Conservation (phyloP, 1,284 basidiomycete genomes). For the Rhodotorula sp. region DNA sequence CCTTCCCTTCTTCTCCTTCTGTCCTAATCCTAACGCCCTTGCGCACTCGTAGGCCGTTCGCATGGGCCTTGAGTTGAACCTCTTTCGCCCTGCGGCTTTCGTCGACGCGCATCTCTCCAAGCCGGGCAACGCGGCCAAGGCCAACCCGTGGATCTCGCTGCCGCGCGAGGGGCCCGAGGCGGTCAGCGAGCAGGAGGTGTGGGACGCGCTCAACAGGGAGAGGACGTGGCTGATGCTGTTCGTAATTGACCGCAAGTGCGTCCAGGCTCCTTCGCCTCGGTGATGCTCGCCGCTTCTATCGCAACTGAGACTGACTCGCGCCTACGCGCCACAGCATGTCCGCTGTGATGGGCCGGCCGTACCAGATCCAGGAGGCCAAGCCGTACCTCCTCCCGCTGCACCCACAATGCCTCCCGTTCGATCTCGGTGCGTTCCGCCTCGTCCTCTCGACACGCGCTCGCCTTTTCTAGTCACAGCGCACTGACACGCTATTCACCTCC, state of each 20-base stretch:
- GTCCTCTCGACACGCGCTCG: background rate
- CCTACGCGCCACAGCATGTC: slow-evolving; percentile 18
- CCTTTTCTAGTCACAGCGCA: background rate
- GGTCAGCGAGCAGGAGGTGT: slow-evolving; percentile 26
- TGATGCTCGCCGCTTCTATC: background rate
- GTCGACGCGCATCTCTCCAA: slow-evolving; percentile 29
- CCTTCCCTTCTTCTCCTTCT: background rate
- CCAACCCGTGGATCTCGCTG: slow-evolving; percentile 32
- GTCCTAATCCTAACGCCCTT: background rate
- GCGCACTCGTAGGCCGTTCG: slow-evolving; percentile 20
- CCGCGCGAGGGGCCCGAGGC: slow-evolving; percentile 14
- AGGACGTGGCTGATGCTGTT: slow-evolving; percentile 38
- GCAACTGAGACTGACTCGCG: background rate
- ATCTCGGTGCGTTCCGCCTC: slow-evolving; percentile 22
- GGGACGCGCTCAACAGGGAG: slow-evolving; percentile 37
- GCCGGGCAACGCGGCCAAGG: slow-evolving; percentile 14
- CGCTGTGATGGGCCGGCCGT: slow-evolving; percentile 36
- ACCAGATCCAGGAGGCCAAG: slow-evolving; percentile 40
- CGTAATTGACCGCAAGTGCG: slow-evolving; percentile 36
- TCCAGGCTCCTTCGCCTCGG: background rate
- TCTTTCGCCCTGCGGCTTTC: slow-evolving; percentile 30
- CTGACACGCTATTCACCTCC: background rate
- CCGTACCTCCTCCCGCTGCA: slow-evolving; percentile 33
- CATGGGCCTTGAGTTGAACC: slow-evolving; percentile 32
- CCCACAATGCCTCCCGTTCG: slow-evolving; percentile 32